phyloP scores from a whole-genome alignment of 495 filamentous ascomycete genomes.

The Penicillium coffeae region DNA sequence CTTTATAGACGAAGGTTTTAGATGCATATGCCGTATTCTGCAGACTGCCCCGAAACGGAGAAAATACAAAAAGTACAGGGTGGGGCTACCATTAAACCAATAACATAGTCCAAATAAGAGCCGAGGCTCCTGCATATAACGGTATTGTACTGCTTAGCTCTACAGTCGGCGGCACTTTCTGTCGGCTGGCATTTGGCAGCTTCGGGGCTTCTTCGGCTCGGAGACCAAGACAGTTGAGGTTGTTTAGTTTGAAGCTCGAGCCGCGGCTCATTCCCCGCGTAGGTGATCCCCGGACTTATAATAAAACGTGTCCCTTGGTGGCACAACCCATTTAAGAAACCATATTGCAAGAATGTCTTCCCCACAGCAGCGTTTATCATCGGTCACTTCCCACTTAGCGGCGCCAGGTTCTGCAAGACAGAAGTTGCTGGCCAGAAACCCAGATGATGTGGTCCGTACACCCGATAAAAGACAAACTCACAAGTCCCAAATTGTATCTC shows the following conservation, averaged over 20 bases:
- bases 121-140: not conserved
- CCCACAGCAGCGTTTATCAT: constrained; percentile 38
- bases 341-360: too few species aligned
- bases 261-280: not conserved
- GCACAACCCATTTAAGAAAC: not conserved
- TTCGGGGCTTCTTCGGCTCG: too few species aligned
- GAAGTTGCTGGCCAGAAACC: constrained; percentile 35
- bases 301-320: not conserved
- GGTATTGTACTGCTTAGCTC: not conserved
- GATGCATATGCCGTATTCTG: too few species aligned
- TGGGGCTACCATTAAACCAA: not conserved
- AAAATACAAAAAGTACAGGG: not conserved
- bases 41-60: too few species aligned
- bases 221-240: too few species aligned
- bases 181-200: not conserved
- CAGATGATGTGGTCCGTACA: constrained; percentile 44
- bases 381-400: constrained; percentile 39
- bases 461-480: too few species aligned
- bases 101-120: not conserved
- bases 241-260: too few species aligned
- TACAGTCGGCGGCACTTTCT: not conserved
- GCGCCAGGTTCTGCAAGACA: constrained; percentile 29
- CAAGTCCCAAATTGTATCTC: too few species aligned
- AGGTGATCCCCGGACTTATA: not conserved
- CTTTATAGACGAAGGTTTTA: too few species aligned